Percentiles rank a stretch among this genome's conserved stretches.
These are phyloP conservation scores for Cryptococcus hybrid DNA, from an alignment of 1,284 basidiomycete species.

Conservation along the genomic window DNA sequence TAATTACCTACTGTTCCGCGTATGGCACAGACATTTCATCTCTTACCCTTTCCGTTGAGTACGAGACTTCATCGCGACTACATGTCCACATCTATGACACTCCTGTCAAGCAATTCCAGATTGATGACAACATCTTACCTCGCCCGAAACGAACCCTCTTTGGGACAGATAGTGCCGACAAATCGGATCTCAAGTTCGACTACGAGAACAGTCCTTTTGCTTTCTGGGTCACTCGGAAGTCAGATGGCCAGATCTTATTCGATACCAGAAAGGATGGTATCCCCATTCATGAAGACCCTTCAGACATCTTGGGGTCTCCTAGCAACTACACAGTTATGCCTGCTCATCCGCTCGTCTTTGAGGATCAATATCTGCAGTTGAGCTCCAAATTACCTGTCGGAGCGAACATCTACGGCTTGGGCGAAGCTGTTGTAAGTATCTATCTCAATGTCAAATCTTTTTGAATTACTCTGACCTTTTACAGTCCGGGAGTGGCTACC, in stretches of 20 bases:
- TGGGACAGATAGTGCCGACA: background rate
- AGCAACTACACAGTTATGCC: conserved; percentile 41
- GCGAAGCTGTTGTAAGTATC: conserved; percentile 62
- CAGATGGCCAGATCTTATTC: conserved; percentile 59
- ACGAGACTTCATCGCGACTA: conserved; percentile 48
- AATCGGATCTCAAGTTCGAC: conserved; percentile 56
- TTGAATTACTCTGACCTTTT: background rate
- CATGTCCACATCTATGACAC: conserved; percentile 71
- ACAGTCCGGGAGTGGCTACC: conserved; percentile 13
- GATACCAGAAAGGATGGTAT: conserved; percentile 63
- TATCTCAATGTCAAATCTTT: background rate
- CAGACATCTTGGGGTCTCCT: conserved; percentile 17
- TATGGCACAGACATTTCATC: conserved; percentile 64
- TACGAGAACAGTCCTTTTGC: conserved; percentile 65
- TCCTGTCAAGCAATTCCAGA: conserved; percentile 60
- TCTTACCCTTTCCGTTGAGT: conserved; percentile 56
- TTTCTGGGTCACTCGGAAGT: conserved; percentile 68
- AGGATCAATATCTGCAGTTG: conserved; percentile 74
- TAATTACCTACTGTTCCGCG: conserved; percentile 57
- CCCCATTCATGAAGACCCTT: conserved; percentile 53
- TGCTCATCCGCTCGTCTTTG: conserved; percentile 66
- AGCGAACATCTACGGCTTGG: conserved; percentile 74
- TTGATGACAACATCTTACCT: conserved; percentile 64
- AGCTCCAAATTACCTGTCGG: conserved; percentile 37
- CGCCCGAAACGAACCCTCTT: conserved; percentile 59